Evolutionary conservation across 139 green algal species (phyloP).

Genomic region (Tetradesmus obliquus): DNA sequence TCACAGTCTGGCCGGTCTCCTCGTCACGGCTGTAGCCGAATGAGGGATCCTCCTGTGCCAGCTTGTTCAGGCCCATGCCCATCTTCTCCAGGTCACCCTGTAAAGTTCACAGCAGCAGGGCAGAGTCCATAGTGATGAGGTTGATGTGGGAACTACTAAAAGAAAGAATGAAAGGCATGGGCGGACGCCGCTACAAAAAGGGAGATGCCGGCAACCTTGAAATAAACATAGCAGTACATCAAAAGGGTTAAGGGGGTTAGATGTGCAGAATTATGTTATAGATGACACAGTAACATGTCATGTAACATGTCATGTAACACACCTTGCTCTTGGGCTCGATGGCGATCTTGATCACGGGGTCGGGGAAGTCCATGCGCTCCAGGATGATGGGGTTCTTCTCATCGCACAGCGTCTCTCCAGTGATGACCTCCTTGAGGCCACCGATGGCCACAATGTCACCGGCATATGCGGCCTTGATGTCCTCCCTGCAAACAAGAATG

Average conservation of each 20-base stretch:
- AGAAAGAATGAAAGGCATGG: too few species aligned
- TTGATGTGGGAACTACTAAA: too few species aligned
- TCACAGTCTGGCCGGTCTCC: constrained; percentile 96
- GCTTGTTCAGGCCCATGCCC: constrained; percentile 94
- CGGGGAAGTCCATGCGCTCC: constrained; percentile 99
- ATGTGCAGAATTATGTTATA: too few species aligned
- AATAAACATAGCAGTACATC: too few species aligned
- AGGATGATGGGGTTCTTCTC: constrained; percentile 93
- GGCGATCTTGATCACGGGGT: constrained; percentile 99
- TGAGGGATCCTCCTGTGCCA: constrained; percentile 98
- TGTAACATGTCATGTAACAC: constrained; percentile 40
- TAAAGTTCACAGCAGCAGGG: background rate
- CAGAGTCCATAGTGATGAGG: background rate
- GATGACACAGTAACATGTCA: too few species aligned
- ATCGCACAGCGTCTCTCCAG: constrained; percentile 96
- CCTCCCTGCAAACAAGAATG: constrained; percentile 73
- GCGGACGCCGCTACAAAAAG: too few species aligned
- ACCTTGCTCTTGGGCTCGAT: constrained; percentile 98
- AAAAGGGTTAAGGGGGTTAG: too few species aligned
- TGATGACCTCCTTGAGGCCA: constrained; percentile 96
- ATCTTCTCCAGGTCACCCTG: constrained; percentile 87
- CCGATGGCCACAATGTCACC: constrained; percentile 97
- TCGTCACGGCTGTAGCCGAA: constrained; percentile 96
- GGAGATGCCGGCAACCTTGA: too few species aligned
- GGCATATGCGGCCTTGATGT: constrained; percentile 83